Base-by-base conservation (phyloP, 495 filamentous ascomycete genomes). In the Penicillium subrubescens region DNA sequence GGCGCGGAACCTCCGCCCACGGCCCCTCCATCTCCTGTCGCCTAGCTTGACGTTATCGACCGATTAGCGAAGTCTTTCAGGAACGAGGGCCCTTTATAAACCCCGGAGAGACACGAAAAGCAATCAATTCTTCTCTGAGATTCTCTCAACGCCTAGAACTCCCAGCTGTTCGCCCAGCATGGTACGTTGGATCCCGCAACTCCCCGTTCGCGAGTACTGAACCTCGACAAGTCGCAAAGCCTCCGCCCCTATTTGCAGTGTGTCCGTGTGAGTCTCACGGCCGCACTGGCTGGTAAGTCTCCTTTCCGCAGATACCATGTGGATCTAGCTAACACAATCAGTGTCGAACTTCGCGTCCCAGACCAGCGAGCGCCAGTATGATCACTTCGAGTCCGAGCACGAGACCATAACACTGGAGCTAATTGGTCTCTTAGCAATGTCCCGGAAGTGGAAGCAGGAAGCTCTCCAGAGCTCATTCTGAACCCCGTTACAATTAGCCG, bases 261-360 rank as follows among this genome's bases (percentile, higher is more conserved):
- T 78, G 94, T 98, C 64, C 92, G 95, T 71, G 93, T 92, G 57
- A 96, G 92, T 64, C 85, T 98, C 57, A 98, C 92, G 5, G 93
- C 95, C 60, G 95, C 96, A 58, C 90, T 98, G 65, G 92, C 92
- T 54, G 53, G 53, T 56, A 56, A 35, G 53, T 25, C 12, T 5
- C 11, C 11, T 33, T 33, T 19, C 7, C 15, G 35, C 19, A 35
- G 1, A 12, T 35, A 3, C 17, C 31, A 11, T 23, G 52, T 12
- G 34, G n/a, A 2, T 23, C 5, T 2, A 21, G 8, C 53, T 56
- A 35, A 56, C 19, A 2, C n/a, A 21, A 37, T 14, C 14, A 56
- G 89, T 99, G 54, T 93, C 92, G 77, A 95, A 99, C 83, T 99
- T 99, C 77, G 94, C 94, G 54, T 97, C 94, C 41, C 96, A 99